These are phyloP conservation scores for Neurospora tetrasperma DNA, from an alignment of 495 filamentous ascomycete species.

Conservation along the genomic window DNA sequence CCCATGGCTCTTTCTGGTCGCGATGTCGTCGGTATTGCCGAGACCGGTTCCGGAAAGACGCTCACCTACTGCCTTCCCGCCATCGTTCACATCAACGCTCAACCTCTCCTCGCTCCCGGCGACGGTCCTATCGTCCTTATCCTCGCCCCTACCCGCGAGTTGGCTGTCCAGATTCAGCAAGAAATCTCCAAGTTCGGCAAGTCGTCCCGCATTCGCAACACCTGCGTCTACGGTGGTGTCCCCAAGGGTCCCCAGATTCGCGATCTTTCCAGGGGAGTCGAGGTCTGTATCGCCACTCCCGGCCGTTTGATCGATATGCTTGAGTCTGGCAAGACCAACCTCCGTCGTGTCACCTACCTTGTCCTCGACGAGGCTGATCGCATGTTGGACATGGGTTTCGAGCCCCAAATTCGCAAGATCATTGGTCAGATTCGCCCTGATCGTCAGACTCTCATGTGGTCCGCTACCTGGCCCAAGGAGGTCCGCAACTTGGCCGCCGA, in stretches of 20 bases:
- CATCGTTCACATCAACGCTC: constrained; percentile 98
- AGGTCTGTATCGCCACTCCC: constrained; percentile 91
- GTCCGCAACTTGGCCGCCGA: constrained; percentile 91
- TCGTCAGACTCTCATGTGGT: constrained; percentile 99
- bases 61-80: constrained; percentile 96
- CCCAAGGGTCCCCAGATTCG: constrained; percentile 94
- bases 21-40: constrained; percentile 97
- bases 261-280: constrained; percentile 78
- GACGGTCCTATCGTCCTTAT: constrained; percentile 96
- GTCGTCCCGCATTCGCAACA: constrained; percentile 96
- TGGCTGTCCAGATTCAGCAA: constrained; percentile 96
- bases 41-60: constrained; percentile 98
- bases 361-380: constrained; percentile 84
- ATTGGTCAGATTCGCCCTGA: constrained; percentile 96
- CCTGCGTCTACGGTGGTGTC: constrained; percentile 97
- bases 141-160: constrained; percentile 88
- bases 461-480: constrained; percentile 98
- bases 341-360: constrained; percentile 93
- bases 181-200: constrained; percentile 94
- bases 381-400: constrained; percentile 89
- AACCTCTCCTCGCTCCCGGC: constrained; percentile 91
- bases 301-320: constrained; percentile 98
- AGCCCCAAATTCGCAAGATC: constrained; percentile 87
- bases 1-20: constrained; percentile 97
- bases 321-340: constrained; percentile 93